A percentile compares a stretch with the other conserved stretches of the same genome.
Conservation (phyloP, 345 rosid genomes). For the Citrus glauca region DNA sequence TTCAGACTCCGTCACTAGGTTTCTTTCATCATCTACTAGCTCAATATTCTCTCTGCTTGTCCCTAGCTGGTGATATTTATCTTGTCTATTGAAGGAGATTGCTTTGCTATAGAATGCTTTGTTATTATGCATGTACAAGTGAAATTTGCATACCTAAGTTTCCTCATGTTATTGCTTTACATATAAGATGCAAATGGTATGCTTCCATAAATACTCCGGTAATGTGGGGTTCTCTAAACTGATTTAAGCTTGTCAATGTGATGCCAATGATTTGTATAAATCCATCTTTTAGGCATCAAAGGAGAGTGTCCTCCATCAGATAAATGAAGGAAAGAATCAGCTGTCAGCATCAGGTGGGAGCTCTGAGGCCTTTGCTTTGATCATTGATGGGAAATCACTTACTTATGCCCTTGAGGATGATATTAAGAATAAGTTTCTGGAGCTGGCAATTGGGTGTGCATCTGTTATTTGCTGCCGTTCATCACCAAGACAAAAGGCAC, state of each 20-base stretch:
- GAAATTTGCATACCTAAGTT: background rate
- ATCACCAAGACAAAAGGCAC: conserved; percentile 94
- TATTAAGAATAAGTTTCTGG: conserved; percentile 56
- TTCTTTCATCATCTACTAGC: background rate
- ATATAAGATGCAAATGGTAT: background rate
- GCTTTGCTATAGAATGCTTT: background rate
- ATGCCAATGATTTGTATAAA: background rate
- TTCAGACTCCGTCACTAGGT: background rate
- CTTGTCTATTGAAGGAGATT: background rate
- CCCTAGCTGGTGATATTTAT: background rate
- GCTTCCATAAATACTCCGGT: background rate
- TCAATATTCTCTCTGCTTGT: conserved; percentile 4
- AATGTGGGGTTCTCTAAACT: background rate
- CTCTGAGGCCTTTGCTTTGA: conserved; percentile 68
- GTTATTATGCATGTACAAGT: background rate
- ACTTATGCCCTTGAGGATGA: conserved; percentile 83
- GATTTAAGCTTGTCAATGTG: background rate
- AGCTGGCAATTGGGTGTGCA: conserved; percentile 78
- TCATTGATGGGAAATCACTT: conserved; percentile 95
- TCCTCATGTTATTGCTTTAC: background rate
- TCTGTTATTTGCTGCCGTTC: conserved; percentile 98
- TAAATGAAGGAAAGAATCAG: conserved; percentile 56
- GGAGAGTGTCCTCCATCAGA: conserved; percentile 57
- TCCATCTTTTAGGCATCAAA: conserved; percentile 62
- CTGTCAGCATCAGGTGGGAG: conserved; percentile 42